These are phyloP conservation scores for Taiwanofungus camphoratus DNA, from an alignment of 1,284 basidiomycete species.

Conservation along the genomic window DNA sequence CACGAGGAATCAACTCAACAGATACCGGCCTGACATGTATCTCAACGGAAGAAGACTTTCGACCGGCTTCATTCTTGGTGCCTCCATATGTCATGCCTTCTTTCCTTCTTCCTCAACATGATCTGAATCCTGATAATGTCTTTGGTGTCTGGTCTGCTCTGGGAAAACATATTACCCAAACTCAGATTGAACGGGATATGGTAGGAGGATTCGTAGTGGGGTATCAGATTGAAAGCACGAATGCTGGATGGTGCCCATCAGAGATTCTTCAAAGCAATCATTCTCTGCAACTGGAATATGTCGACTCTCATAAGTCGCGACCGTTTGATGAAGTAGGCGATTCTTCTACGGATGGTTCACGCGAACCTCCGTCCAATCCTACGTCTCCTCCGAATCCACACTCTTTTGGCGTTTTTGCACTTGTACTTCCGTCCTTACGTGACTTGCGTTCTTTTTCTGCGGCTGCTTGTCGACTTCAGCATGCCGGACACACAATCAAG, in stretches of 20 bases:
- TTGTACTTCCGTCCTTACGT: slow-evolving; percentile 33
- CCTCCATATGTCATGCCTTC: slow-evolving; percentile 52
- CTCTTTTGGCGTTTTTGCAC: slow-evolving; percentile 24
- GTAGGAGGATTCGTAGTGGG: slow-evolving; percentile 30
- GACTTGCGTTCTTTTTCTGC: slow-evolving; percentile 38
- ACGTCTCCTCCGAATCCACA: too few species aligned
- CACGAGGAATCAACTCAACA: slow-evolving; percentile 32
- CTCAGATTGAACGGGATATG: slow-evolving; percentile 17
- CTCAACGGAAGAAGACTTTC: slow-evolving; percentile 22
- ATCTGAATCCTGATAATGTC: slow-evolving; percentile 14
- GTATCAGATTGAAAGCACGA: slow-evolving; percentile 6
- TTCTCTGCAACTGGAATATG: not conserved
- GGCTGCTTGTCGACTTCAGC: slow-evolving; percentile 40
- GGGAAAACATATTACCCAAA: slow-evolving; percentile 30
- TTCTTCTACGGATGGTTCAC: not conserved
- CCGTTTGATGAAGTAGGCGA: not conserved
- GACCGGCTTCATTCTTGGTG: slow-evolving; percentile 41
- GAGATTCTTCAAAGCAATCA: not conserved
- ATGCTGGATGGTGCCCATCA: slow-evolving; percentile 20
- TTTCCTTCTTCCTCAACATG: slow-evolving; percentile 25
- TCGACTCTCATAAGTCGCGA: not conserved
- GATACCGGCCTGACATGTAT: slow-evolving; percentile 25
- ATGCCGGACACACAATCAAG: slow-evolving; percentile 30
- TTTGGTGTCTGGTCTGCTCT: slow-evolving; percentile 38
- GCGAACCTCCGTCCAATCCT: slow-evolving; percentile 2